A percentile compares a stretch with the other conserved stretches of the same genome.
Conservation (phyloP, 2,329 filamentous ascomycete species). For the Ophiostoma ips region DNA sequence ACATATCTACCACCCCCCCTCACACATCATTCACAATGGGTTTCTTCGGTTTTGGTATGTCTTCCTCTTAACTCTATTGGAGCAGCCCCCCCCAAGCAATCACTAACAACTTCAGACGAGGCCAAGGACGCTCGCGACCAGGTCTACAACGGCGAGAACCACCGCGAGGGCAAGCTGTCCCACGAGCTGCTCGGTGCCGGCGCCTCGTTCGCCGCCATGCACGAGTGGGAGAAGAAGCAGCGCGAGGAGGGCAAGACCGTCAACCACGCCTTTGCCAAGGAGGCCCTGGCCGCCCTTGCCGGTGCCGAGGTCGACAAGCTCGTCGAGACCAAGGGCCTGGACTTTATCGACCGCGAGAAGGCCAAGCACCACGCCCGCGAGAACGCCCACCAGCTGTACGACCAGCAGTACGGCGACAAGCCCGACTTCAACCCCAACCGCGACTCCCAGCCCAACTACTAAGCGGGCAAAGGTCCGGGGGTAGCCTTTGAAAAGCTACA, state of each 20-base stretch:
- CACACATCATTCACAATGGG: conserved; percentile 10
- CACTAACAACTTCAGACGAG: conserved; percentile 21
- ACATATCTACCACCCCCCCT: background rate
- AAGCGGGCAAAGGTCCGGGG: background rate
- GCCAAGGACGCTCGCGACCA: conserved; percentile 29
- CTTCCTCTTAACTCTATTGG: background rate
- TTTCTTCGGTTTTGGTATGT: conserved; percentile 13
- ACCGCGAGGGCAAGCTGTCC: conserved; percentile 47
- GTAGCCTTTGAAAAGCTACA: too few relatives aligned
- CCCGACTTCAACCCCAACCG: conserved; percentile 38
- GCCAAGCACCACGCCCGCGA: conserved; percentile 45
- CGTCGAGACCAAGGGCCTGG: conserved; percentile 54
- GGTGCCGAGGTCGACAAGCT: conserved; percentile 66
- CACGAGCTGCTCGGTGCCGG: conserved; percentile 66
- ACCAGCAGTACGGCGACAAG: conserved; percentile 41
- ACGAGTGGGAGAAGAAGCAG: conserved; percentile 64
- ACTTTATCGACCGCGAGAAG: conserved; percentile 42
- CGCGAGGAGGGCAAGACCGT: conserved; percentile 57
- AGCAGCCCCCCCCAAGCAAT: background rate
- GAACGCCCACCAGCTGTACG: conserved; percentile 46
- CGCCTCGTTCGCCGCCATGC: conserved; percentile 67
- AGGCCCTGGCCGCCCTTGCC: conserved; percentile 57
- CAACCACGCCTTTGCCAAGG: conserved; percentile 63
- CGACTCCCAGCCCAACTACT: conserved; percentile 2
- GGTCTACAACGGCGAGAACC: conserved; percentile 23